Evolutionary conservation across 441 rosid species (phyloP), one percentile per base, ranked within the genome.

Genomic region (Erodium chrysanthum): DNA sequence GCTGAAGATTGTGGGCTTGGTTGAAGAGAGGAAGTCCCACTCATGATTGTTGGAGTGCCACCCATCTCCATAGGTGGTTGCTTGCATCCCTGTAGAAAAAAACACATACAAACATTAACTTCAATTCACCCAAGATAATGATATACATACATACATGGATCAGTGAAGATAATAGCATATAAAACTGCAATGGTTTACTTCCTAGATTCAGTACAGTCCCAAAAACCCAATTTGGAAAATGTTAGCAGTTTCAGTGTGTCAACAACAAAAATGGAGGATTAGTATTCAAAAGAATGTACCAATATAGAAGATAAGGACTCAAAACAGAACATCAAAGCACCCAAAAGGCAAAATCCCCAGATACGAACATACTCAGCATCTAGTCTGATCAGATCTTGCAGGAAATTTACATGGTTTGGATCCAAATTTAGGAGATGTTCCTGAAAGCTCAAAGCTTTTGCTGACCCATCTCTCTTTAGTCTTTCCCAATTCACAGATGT

Each of bases 1-100:
- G 84, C 81, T 4, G 98, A 93, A 15, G 96, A 90, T 29, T 88
- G 96, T 56, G 96, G 98, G 64, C 98, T 93, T 6, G 90, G 90
- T 71, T 89, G 96, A 58, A 86, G 48, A 2, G 98, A 93, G 2
- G 98, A 90, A 72, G 86, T 81, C 7, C 91, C 72, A 40, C 94
- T 90, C 9, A 85, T 77, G 77, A 84, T 88, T 0, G 82, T 70
- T 6, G 85, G 84, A 67, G 82, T 71, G 27, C 78, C 86, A 40
- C 71, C 71, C n/a, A 79, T 52, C 14, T 92, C 96, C 52, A 73
- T 65, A 8, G 73, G 78, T 0, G 78, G 82, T 71, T 88, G 96
- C 82, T 76, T 89, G 84, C 69, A 79, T 61, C 97, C 97, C 98
- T 93, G 89, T 0, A 1, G 18, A 67, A 20, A 31, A 17, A 60